Evolutionary conservation across 495 filamentous ascomycete genomes (phyloP).

Genomic region (Aspergillus bridgeri): DNA sequence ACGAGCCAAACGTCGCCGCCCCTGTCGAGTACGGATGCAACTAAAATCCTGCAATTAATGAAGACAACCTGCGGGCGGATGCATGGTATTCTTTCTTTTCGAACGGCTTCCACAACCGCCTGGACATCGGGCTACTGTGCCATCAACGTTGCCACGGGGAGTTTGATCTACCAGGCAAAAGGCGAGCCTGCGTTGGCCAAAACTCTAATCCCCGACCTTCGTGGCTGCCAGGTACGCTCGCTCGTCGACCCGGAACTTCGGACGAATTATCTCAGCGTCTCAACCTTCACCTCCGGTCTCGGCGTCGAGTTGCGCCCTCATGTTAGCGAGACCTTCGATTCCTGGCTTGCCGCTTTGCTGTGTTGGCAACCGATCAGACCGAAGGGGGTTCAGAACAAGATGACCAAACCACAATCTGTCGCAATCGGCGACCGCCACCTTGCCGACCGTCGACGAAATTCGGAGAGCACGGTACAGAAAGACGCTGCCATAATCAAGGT

Average conservation of each 20-base stretch:
- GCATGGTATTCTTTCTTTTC: conserved; percentile 53
- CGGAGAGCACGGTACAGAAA: conserved; percentile 59
- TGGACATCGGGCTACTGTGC: conserved; percentile 58
- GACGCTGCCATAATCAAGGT: conserved; percentile 94
- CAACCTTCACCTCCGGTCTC: conserved; percentile 62
- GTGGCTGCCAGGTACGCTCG: conserved; percentile 79
- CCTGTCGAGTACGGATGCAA: conserved; percentile 45
- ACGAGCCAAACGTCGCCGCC: conserved; percentile 47
- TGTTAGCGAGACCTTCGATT: conserved; percentile 72
- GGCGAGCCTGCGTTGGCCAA: conserved; percentile 54
- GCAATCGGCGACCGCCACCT: conserved; percentile 48
- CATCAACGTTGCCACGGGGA: conserved; percentile 54
- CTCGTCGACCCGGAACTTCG: conserved; percentile 59
- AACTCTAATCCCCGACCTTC: conserved; percentile 72
- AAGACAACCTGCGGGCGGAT: conserved; percentile 57
- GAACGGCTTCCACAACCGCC: conserved; percentile 50
- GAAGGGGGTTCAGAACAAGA: conserved; percentile 68
- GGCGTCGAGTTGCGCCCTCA: conserved; percentile 74
- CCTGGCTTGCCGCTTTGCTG: conserved; percentile 88
- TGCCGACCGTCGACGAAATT: conserved; percentile 56
- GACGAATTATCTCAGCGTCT: conserved; percentile 76
- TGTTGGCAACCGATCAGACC: conserved; percentile 92
- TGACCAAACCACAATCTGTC: conserved; percentile 62
- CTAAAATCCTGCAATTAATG: conserved; percentile 53
- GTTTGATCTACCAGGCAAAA: conserved; percentile 55